phyloP scores from a whole-genome alignment of 2,329 filamentous ascomycete genomes.

The Phaeosphaeriaceae sp. region DNA sequence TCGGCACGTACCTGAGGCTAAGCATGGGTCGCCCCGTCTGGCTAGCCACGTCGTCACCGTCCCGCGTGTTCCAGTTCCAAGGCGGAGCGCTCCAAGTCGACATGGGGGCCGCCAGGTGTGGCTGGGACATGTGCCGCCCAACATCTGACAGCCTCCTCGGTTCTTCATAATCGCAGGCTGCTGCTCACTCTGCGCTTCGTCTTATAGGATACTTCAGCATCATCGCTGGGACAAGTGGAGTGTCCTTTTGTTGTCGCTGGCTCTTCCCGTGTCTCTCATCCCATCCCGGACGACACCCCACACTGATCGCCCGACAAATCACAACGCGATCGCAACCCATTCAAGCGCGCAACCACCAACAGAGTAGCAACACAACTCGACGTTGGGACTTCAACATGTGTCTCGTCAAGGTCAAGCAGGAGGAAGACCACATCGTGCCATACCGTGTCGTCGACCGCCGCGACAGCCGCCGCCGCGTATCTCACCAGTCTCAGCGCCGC shows the following conservation, averaged over 20 bases:
- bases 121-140: conserved; percentile 37
- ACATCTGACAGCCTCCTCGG: conserved; percentile 23
- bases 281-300: conserved; percentile 24
- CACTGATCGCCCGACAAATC: conserved; percentile 42
- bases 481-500: conserved; percentile 31
- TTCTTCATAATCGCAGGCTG: conserved; percentile 20
- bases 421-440: conserved; percentile 53
- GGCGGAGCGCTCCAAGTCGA: conserved; percentile 29
- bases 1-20: conserved; percentile 29
- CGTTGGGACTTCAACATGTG: conserved; percentile 48
- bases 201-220: conserved; percentile 3
- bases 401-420: conserved; percentile 54
- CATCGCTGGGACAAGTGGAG: background rate
- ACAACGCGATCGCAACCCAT: conserved; percentile 36
- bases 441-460: conserved; percentile 44
- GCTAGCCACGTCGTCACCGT: conserved; percentile 28
- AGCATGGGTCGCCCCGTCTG: conserved; percentile 17
- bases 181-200: conserved; percentile 7
- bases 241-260: conserved; percentile 1
- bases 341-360: conserved; percentile 3
- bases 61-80: conserved; percentile 27
- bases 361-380: background rate
- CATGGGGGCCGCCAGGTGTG: conserved; percentile 37
- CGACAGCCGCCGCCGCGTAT: conserved; percentile 37
- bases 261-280: conserved; percentile 14